Evolutionary conservation across 345 rosid species (phyloP).

Genomic region (Acer saccharum): DNA sequence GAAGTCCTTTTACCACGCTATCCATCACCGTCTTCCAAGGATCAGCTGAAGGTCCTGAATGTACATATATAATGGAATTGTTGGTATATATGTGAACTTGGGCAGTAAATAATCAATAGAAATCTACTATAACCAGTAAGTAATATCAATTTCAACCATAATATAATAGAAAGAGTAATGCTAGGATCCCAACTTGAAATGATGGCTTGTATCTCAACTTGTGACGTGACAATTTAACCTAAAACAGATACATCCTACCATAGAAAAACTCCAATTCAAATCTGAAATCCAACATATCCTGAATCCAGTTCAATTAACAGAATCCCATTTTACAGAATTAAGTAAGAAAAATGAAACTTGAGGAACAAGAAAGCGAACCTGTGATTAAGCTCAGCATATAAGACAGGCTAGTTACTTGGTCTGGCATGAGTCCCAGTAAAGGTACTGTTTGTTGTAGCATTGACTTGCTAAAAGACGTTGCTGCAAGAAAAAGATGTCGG

Average conservation of each 20-base stretch:
- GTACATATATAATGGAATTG: neutral
- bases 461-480: constrained; percentile 68
- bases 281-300: neutral
- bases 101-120: neutral
- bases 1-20: constrained; percentile 13
- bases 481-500: constrained; percentile 41
- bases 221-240: no score
- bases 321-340: neutral
- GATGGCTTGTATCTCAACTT: no score
- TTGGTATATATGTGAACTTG: neutral
- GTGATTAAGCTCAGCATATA: constrained; percentile 42
- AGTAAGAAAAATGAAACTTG: neutral
- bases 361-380: constrained; percentile 40
- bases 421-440: constrained; percentile 51
- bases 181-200: no score
- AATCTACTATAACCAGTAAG: no score
- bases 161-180: no score
- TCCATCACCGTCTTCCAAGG: constrained; percentile 13
- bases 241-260: no score
- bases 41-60: constrained; percentile 14
- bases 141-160: no score
- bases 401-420: constrained; percentile 23
- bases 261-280: neutral
- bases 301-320: no score
- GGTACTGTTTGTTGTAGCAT: constrained; percentile 52